Evolutionary conservation across 1,139 yeast genomes (phyloP).

Genomic region (Sugiyamaella paludigena): DNA sequence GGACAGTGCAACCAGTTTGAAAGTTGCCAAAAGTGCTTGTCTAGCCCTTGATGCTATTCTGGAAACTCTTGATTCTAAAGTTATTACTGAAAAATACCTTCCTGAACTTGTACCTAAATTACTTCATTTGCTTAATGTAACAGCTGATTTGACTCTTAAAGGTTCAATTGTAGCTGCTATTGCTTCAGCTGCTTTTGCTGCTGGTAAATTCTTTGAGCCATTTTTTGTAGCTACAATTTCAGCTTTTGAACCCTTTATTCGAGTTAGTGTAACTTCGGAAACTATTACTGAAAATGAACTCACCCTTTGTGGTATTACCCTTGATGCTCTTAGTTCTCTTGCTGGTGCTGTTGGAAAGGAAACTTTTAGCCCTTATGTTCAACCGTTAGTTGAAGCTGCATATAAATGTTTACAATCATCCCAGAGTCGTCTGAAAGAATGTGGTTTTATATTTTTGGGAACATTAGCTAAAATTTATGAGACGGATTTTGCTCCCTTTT

Average conservation of each 20-base stretch:
- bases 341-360: conserved; percentile 96
- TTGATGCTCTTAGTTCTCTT: conserved; percentile 91
- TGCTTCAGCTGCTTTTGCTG: conserved; percentile 95
- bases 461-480: conserved; percentile 95
- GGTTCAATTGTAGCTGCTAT: conserved; percentile 92
- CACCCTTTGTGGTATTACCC: conserved; percentile 77
- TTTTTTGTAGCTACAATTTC: conserved; percentile 79
- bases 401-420: conserved; percentile 74
- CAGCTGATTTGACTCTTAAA: conserved; percentile 65
- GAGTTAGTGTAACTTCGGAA: conserved; percentile 38
- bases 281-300: conserved; percentile 38
- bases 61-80: conserved; percentile 87
- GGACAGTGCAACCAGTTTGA: conserved; percentile 79
- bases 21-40: conserved; percentile 88
- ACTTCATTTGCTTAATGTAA: conserved; percentile 70
- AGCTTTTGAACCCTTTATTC: conserved; percentile 76
- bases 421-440: conserved; percentile 84
- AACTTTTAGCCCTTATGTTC: conserved; percentile 78
- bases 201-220: conserved; percentile 84
- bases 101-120: conserved; percentile 89
- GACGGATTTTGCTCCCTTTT: conserved; percentile 81
- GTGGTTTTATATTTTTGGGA: conserved; percentile 92
- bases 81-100: conserved; percentile 69
- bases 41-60: conserved; percentile 86
- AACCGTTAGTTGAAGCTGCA: conserved; percentile 87